These are phyloP conservation scores for Suillus spraguei DNA, from an alignment of 768 basidiomycete species.

Conservation along the genomic window DNA sequence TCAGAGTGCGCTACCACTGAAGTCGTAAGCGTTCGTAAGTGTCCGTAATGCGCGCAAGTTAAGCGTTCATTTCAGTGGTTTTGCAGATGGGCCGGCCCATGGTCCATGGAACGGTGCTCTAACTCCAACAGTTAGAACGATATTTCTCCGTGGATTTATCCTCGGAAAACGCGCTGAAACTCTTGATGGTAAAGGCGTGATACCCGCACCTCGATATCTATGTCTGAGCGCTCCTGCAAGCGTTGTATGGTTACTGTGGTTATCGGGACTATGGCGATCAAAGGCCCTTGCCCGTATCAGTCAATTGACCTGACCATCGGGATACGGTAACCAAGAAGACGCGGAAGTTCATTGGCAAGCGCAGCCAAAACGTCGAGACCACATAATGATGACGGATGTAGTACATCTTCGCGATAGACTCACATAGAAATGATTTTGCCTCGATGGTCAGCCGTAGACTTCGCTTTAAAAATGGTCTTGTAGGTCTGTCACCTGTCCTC, in stretches of 20 bases:
- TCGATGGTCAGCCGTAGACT: neutral
- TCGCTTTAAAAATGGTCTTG: neutral
- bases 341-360: constrained; percentile 3
- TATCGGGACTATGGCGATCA: constrained; percentile 1
- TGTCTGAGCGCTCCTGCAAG: neutral
- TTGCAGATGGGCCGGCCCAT: too few species aligned
- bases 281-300: neutral
- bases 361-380: neutral
- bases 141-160: neutral
- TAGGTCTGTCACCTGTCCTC: neutral
- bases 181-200: neutral
- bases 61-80: too few species aligned
- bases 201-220: neutral
- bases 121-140: neutral
- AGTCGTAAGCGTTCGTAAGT: too few species aligned
- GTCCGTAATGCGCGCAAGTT: too few species aligned
- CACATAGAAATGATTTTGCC: neutral
- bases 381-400: neutral
- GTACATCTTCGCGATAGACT: neutral
- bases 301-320: neutral
- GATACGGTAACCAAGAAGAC: constrained; percentile 1
- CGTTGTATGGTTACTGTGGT: neutral
- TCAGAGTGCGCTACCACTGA: too few species aligned
- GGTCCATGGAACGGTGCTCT: too few species aligned
- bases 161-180: neutral